Evolutionary conservation across 2,329 filamentous ascomycete species (phyloP).

Genomic region (Aspergillaceae sp.): DNA sequence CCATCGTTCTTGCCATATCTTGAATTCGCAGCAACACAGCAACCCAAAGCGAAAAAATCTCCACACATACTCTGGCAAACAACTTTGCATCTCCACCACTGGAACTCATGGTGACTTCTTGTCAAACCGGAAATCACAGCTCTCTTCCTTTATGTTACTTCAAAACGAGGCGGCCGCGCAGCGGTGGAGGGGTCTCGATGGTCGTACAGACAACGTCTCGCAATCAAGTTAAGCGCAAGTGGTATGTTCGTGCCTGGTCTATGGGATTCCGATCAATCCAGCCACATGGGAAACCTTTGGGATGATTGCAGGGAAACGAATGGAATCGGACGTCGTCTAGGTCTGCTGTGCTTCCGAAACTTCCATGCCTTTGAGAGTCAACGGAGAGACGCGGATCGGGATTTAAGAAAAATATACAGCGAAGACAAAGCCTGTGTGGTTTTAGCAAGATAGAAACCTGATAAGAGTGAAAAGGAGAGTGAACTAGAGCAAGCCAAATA

Average conservation of each 20-base stretch:
- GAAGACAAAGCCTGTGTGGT: too few relatives aligned
- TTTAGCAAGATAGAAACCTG: too few relatives aligned
- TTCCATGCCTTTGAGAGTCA: too few relatives aligned
- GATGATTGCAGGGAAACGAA: too few relatives aligned
- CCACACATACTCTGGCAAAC: conserved; percentile 78
- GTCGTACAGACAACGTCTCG: neutral
- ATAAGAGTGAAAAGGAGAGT: conserved; percentile 1
- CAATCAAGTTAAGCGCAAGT: neutral
- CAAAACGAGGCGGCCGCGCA: neutral
- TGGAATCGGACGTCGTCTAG: too few relatives aligned
- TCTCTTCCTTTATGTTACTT: neutral
- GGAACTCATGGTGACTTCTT: conserved; percentile 46
- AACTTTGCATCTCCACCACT: conserved; percentile 95
- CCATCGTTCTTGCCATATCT: neutral
- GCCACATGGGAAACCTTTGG: neutral
- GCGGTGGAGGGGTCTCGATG: neutral
- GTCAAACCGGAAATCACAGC: conserved; percentile 1
- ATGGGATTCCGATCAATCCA: neutral
- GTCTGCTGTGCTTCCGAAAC: too few relatives aligned
- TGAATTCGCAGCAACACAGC: too few relatives aligned
- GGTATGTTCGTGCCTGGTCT: neutral
- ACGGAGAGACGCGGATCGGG: too few relatives aligned
- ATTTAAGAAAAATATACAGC: too few relatives aligned
- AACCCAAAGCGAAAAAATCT: conserved; percentile 1
- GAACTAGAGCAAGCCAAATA: neutral